A percentile compares a stretch with the other conserved stretches of the same genome.
These are phyloP conservation scores for Westerdykella sp. DNA, from an alignment of 2,329 filamentous ascomycete species.

Conservation along the genomic window DNA sequence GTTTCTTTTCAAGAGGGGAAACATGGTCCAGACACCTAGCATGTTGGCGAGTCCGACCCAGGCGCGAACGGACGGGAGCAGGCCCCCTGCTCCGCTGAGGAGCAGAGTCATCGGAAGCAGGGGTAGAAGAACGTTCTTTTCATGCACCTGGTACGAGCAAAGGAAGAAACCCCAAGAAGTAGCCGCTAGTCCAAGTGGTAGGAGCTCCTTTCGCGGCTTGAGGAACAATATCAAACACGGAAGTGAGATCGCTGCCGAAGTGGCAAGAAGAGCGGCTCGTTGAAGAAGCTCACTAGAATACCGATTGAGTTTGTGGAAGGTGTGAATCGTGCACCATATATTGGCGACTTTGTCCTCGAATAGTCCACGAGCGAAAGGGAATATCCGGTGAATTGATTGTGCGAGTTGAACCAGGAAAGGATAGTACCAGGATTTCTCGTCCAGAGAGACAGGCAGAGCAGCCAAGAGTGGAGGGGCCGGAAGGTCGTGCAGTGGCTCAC, in stretches of 20 bases:
- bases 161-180: slow-evolving; percentile 97
- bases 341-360: slow-evolving; percentile 99
- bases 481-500: slow-evolving; percentile 54
- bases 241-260: slow-evolving; percentile 67
- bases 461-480: slow-evolving; percentile 59
- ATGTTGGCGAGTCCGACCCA: slow-evolving; percentile 98
- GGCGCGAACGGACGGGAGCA: slow-evolving; percentile 68
- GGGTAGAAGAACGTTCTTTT: slow-evolving; percentile 92
- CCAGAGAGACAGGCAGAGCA: slow-evolving; percentile 50
- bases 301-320: slow-evolving; percentile 75
- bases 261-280: slow-evolving; percentile 66
- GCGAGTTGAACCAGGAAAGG: slow-evolving; percentile 69
- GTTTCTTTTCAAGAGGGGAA: slow-evolving; percentile 79
- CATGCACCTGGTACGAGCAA: slow-evolving; percentile 96
- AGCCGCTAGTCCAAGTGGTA: slow-evolving; percentile 74
- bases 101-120: slow-evolving; percentile 89
- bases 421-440: slow-evolving; percentile 64
- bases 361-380: slow-evolving; percentile 89
- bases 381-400: slow-evolving; percentile 86
- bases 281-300: slow-evolving; percentile 70
- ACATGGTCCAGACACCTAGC: slow-evolving; percentile 87
- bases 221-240: slow-evolving; percentile 75
- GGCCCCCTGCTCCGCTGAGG: slow-evolving; percentile 68
- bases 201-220: slow-evolving; percentile 66
- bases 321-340: slow-evolving; percentile 91